A percentile compares a stretch with the other conserved stretches of the same genome.
phyloP scores from a whole-genome alignment of 1,284 basidiomycete genomes.

The Leucoagaricus sp. region DNA sequence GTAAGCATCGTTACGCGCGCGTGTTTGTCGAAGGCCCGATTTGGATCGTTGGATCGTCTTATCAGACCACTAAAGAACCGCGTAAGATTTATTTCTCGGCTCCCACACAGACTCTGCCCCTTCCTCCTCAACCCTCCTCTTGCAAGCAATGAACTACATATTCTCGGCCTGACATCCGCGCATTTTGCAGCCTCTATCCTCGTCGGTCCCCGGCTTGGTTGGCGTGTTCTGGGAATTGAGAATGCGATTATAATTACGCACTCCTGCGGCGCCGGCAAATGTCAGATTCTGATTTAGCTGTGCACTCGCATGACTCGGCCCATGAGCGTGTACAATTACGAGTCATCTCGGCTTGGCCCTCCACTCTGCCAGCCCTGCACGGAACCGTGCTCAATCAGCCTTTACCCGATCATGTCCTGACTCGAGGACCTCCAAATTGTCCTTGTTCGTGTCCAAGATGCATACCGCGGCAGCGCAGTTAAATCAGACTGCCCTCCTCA shows the following conservation, averaged over 20 bases:
- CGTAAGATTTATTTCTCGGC: neutral
- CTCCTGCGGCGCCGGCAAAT: constrained; percentile 3
- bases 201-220: neutral
- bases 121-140: neutral
- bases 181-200: neutral
- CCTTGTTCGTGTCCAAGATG: too few relatives aligned
- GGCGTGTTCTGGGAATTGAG: neutral
- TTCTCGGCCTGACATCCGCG: neutral
- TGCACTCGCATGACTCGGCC: constrained; percentile 2
- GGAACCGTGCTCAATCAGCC: too few relatives aligned
- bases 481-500: too few relatives aligned
- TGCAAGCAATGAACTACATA: neutral
- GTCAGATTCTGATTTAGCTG: neutral
- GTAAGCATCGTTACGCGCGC: constrained; percentile 16
- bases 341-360: constrained; percentile 1
- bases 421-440: too few relatives aligned
- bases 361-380: neutral
- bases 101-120: neutral
- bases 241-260: constrained; percentile 2
- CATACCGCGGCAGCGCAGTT: too few relatives aligned
- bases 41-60: neutral
- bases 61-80: too few relatives aligned
- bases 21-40: constrained; percentile 6
- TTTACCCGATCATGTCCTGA: too few relatives aligned
- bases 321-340: neutral